These are phyloP conservation scores for Centaurea solstitialis DNA, from an alignment of 129 eudicot species.

Conservation along the genomic window DNA sequence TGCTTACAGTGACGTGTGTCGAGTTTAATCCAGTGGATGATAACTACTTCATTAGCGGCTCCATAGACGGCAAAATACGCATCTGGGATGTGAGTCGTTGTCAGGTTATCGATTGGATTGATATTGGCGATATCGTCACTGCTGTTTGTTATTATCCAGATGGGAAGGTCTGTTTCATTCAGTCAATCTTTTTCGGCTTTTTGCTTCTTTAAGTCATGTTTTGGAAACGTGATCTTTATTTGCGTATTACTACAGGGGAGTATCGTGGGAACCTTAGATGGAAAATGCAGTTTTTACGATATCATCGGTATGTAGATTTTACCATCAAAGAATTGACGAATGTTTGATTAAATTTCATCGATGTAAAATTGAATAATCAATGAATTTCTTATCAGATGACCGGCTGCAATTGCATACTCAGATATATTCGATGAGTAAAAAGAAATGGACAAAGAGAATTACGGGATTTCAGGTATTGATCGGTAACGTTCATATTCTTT, in stretches of 20 bases:
- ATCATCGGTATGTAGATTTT: constrained; percentile 48
- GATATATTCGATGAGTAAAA: constrained; percentile 59
- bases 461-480: constrained; percentile 81
- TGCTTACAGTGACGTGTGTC: constrained; percentile 75
- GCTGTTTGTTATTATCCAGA: constrained; percentile 65
- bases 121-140: constrained; percentile 51
- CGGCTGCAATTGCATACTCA: constrained; percentile 49
- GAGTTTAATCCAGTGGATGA: constrained; percentile 66
- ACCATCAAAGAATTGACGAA: neutral
- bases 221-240: constrained; percentile 3
- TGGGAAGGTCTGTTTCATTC: constrained; percentile 49
- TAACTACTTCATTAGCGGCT: constrained; percentile 57
- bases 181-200: neutral
- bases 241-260: constrained; percentile 58
- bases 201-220: neutral
- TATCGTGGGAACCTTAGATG: constrained; percentile 76
- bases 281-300: constrained; percentile 73
- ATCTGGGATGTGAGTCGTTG: constrained; percentile 49
- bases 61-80: constrained; percentile 61
- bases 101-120: constrained; percentile 61
- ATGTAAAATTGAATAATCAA: neutral
- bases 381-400: constrained; percentile 43
- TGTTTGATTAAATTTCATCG: neutral
- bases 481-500: neutral
- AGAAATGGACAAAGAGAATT: constrained; percentile 70